A percentile compares a stretch with the other conserved stretches of the same genome.
Evolutionary conservation across 768 basidiomycete species (phyloP).

Genomic region (Lactarius deliciosus): DNA sequence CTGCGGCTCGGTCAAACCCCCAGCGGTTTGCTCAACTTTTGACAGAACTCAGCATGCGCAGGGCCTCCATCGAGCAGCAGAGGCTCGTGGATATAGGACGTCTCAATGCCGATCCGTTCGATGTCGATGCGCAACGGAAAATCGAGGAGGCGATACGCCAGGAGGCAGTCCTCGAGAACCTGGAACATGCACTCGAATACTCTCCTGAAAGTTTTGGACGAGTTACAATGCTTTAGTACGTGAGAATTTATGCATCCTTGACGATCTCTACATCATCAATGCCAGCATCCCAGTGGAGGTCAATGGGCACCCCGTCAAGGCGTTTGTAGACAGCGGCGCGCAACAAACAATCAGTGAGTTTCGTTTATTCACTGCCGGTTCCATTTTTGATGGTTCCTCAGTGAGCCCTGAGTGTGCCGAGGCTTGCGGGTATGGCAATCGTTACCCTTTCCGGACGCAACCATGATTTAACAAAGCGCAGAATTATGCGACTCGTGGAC

Average conservation of each 20-base stretch:
- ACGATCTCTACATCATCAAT: conserved; percentile 5
- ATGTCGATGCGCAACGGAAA: conserved; percentile 86
- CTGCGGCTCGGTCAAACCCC: conserved; percentile 67
- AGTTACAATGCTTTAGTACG: conserved; percentile 96
- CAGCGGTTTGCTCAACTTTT: conserved; percentile 73
- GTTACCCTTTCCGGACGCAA: conserved; percentile 22
- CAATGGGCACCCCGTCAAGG: conserved; percentile 86
- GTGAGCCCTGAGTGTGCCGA: conserved; percentile 94
- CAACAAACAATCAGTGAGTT: conserved; percentile 92
- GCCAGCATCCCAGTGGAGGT: conserved; percentile 86
- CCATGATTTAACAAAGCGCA: conserved; percentile 34
- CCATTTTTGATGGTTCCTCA: conserved; percentile 35
- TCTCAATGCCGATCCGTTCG: conserved; percentile 86
- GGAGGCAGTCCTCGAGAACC: conserved; percentile 86
- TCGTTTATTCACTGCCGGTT: neutral
- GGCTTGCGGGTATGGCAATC: conserved; percentile 67
- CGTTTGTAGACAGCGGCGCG: conserved; percentile 98
- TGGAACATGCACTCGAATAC: conserved; percentile 92
- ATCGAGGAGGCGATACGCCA: conserved; percentile 94
- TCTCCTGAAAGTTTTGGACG: conserved; percentile 91
- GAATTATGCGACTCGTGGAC: conserved; percentile 93
- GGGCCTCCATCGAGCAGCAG: conserved; percentile 50
- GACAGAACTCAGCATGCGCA: conserved; percentile 57
- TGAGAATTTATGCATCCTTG: conserved; percentile 28
- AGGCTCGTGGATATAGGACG: conserved; percentile 58